Percentiles rank a stretch among this genome's conserved stretches.
These are phyloP conservation scores for Trametes cinnabarina DNA, from an alignment of 768 basidiomycete genomes.

Conservation along the genomic window DNA sequence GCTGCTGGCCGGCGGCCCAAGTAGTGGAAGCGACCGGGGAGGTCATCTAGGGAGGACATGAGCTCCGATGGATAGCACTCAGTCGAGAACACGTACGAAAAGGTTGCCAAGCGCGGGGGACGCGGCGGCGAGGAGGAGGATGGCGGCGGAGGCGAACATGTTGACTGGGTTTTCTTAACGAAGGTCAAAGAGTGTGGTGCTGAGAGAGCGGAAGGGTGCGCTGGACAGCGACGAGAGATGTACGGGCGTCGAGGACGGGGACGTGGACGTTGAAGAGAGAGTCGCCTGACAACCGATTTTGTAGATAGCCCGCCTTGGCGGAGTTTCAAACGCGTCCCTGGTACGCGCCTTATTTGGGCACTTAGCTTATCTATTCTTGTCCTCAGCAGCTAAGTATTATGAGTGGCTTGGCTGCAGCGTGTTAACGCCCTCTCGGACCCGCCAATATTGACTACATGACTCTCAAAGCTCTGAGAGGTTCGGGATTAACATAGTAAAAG, in stretches of 20 bases:
- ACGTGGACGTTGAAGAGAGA: slow-evolving; percentile 6
- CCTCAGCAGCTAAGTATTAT: slow-evolving; percentile 7
- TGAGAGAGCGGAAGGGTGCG: slow-evolving; percentile 37
- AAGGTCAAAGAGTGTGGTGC: slow-evolving; percentile 33
- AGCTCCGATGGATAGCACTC: not conserved
- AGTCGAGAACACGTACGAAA: slow-evolving; percentile 38
- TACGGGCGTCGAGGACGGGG: slow-evolving; percentile 15
- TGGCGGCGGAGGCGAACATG: slow-evolving; percentile 53
- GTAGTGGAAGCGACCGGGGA: slow-evolving; percentile 45
- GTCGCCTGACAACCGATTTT: slow-evolving; percentile 19
- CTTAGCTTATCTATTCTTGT: not conserved
- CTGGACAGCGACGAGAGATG: slow-evolving; percentile 19
- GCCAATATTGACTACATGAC: not conserved
- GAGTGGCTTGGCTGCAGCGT: not conserved
- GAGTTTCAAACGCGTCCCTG: slow-evolving; percentile 15
- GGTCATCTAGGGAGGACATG: slow-evolving; percentile 48
- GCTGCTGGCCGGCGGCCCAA: slow-evolving; percentile 49
- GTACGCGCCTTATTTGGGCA: not conserved
- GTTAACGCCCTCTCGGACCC: not conserved
- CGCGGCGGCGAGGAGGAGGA: slow-evolving; percentile 45
- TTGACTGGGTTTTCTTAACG: slow-evolving; percentile 24
- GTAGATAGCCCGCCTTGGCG: slow-evolving; percentile 3
- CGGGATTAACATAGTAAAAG: not conserved
- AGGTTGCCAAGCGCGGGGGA: slow-evolving; percentile 54
- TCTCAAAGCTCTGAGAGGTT: not conserved